phyloP scores from a whole-genome alignment of 1,284 basidiomycete species.

The Tilletia horrida region DNA sequence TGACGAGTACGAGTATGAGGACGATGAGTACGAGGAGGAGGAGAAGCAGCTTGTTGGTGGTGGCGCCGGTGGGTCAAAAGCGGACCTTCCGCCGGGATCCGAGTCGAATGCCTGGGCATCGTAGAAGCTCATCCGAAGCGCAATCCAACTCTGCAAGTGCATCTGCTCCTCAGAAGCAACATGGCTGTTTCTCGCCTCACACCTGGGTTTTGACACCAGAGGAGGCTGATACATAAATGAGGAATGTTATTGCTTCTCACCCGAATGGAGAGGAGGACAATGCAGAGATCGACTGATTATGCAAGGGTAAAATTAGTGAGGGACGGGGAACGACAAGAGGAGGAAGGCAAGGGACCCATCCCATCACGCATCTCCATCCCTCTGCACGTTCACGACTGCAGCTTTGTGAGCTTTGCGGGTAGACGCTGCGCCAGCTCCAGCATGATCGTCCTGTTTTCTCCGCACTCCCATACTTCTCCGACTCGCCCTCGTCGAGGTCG shows the following conservation, averaged over 20 bases:
- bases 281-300: too few species aligned
- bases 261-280: too few species aligned
- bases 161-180: too few species aligned
- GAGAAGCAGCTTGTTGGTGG: conserved; percentile 24
- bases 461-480: neutral
- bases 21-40: conserved; percentile 22
- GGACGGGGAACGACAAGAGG: too few species aligned
- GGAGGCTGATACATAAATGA: too few species aligned
- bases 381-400: conserved; percentile 5
- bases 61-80: neutral
- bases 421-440: neutral
- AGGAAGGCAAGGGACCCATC: too few species aligned
- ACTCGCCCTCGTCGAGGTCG: conserved; percentile 3
- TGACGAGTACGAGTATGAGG: conserved; percentile 21
- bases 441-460: neutral
- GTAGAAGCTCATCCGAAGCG: too few species aligned
- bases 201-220: too few species aligned
- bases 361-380: neutral
- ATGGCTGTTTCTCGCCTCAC: too few species aligned
- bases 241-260: too few species aligned
- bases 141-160: too few species aligned
- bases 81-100: neutral
- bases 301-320: too few species aligned
- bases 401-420: neutral
- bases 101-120: conserved; percentile 17